These are phyloP conservation scores for Phytophthora multivora DNA, from an alignment of 352 stramenopile species.

Conservation along the genomic window DNA sequence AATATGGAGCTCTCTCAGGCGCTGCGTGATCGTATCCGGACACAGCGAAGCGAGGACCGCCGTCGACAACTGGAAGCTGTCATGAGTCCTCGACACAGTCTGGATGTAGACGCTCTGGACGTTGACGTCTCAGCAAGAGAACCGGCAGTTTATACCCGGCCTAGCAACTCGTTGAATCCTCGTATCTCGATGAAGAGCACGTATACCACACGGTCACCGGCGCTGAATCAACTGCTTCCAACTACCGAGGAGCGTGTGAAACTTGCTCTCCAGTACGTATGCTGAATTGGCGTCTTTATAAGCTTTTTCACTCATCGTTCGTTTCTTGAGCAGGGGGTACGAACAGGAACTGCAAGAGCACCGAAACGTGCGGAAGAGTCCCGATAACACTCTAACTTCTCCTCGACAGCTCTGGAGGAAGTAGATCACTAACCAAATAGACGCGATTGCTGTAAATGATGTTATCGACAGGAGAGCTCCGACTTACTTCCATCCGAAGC, in stretches of 20 bases:
- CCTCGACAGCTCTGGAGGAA: slow-evolving; percentile 23
- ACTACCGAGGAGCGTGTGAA: slow-evolving; percentile 68
- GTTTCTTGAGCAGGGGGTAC: slow-evolving; percentile 36
- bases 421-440: slow-evolving; percentile 14
- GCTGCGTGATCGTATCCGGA: slow-evolving; percentile 60
- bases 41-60: slow-evolving; percentile 44
- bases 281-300: neutral
- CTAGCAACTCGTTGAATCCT: slow-evolving; percentile 36
- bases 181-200: slow-evolving; percentile 63
- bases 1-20: slow-evolving; percentile 77
- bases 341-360: slow-evolving; percentile 46
- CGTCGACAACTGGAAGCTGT: slow-evolving; percentile 49
- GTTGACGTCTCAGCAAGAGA: slow-evolving; percentile 12
- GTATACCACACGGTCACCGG: slow-evolving; percentile 67
- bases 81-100: slow-evolving; percentile 38
- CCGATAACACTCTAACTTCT: neutral
- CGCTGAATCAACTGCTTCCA: slow-evolving; percentile 66
- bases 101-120: slow-evolving; percentile 28
- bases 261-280: slow-evolving; percentile 48
- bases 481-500: slow-evolving; percentile 40
- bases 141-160: neutral
- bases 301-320: neutral
- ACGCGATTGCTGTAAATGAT: slow-evolving; percentile 21
- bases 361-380: slow-evolving; percentile 6
- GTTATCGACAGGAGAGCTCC: slow-evolving; percentile 3